Evolutionary conservation across 2,329 filamentous ascomycete genomes (phyloP).

Genomic region (Botrytis deweyae): DNA sequence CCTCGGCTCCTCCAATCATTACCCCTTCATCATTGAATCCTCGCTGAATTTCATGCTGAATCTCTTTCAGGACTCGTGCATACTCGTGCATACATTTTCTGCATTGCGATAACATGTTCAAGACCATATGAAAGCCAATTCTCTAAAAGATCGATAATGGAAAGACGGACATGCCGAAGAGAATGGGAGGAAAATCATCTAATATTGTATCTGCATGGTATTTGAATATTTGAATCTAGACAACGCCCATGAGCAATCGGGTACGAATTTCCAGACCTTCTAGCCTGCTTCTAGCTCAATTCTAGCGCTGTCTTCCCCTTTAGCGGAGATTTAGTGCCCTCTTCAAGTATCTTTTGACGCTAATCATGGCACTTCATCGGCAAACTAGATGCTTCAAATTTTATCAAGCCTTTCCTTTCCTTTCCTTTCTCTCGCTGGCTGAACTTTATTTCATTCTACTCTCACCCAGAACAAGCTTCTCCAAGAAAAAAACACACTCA

Average conservation of each 20-base stretch:
- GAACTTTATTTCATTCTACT: not conserved
- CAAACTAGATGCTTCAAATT: not conserved
- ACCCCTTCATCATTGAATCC: not conserved
- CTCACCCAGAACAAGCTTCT: not conserved
- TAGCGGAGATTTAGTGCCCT: not conserved
- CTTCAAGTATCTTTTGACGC: not conserved
- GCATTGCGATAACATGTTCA: not conserved
- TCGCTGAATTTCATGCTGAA: not conserved
- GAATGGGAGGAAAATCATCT: not conserved
- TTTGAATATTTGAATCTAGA: not conserved
- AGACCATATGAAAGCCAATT: not conserved
- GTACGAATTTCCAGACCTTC: not conserved
- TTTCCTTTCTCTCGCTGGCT: not conserved
- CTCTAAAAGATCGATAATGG: not conserved
- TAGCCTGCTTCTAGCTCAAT: not conserved
- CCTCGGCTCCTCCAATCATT: not conserved
- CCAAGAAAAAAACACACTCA: not conserved
- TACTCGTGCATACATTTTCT: not conserved
- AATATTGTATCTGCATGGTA: not conserved
- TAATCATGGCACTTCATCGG: not conserved
- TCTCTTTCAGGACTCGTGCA: not conserved
- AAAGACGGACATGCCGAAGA: not conserved
- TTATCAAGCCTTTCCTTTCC: not conserved
- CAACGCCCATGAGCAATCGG: not conserved
- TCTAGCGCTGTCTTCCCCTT: not conserved